Base-by-base conservation (phyloP, 2,329 filamentous ascomycete species). In the Pezicula carpinea region DNA sequence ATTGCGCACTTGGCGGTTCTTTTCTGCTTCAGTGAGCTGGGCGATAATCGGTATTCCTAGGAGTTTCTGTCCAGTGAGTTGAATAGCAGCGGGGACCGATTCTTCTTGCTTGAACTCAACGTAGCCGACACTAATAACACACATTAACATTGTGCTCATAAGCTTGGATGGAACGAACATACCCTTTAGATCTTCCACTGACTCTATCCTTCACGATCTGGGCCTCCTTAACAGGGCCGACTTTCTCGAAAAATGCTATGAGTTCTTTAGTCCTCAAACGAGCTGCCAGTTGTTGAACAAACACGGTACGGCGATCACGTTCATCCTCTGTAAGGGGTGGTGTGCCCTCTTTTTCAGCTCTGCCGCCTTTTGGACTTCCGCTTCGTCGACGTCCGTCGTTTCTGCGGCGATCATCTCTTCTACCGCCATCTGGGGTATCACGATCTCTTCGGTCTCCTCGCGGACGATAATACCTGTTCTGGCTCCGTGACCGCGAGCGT, bases 131-230 rank as follows among this genome's bases (percentile, higher is more conserved):
- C 93, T 97, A 59, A 77, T 66, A 77, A 74, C 58, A 57, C 34
- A 21, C 43, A 19, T 40, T 39, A 35, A 11, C 46, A 41, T 44
- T 33, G 23, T 18, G 31, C 17, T 10, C 14, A 19, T 26, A 18
- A n/a, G 6, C 50, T 26, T 42, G 14, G 36, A 42, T 44, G 19
- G 14, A 14, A 10, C 14, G n/a, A 22, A 51, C 86, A 64, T 76
- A 96, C 92, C 93, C 93, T 77, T 99, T 99, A 53, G 91, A 96
- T 70, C 93, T 88, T 60, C 90, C 89, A 71, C 90, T 96, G 53
- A 99, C 91, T 53, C 93, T 82, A 62, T 99, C 93, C 70, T 97
- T 97, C 44, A 99, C 93, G 62, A 99, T 99, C 73, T 97, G 93
- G 43, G 93, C 93, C 67, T 97, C 93, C 60, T 93, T 95, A 46